phyloP scores from a whole-genome alignment of 192 early-diverging fungal species.

The Rhizophagus sp. region DNA sequence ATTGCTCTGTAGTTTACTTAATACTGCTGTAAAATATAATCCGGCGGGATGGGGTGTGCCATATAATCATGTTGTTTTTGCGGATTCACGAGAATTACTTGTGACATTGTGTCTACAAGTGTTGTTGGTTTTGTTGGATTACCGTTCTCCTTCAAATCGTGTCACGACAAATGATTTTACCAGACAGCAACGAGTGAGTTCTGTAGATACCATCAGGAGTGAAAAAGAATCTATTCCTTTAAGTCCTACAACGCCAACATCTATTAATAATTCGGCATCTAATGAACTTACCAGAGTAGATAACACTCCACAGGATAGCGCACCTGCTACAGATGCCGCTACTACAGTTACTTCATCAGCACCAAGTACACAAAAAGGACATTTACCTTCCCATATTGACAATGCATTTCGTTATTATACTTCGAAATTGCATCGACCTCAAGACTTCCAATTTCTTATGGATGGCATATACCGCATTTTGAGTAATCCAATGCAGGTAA shows the following conservation, averaged over 20 bases:
- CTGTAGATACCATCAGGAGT: neutral
- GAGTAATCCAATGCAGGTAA: constrained; percentile 71
- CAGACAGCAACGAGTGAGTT: neutral
- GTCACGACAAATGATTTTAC: neutral
- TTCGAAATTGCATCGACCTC: constrained; percentile 76
- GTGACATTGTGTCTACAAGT: constrained; percentile 71
- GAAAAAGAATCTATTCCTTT: neutral
- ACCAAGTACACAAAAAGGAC: neutral
- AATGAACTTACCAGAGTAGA: neutral
- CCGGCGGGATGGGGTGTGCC: constrained; percentile 85
- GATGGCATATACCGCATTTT: constrained; percentile 80
- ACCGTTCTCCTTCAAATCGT: constrained; percentile 45
- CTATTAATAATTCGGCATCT: neutral
- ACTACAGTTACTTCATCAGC: neutral
- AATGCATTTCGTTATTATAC: constrained; percentile 81
- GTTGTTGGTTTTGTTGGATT: constrained; percentile 72
- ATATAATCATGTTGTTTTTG: constrained; percentile 82
- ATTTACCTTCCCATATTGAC: constrained; percentile 35
- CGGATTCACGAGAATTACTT: constrained; percentile 72
- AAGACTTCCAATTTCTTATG: constrained; percentile 82
- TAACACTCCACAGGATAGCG: neutral
- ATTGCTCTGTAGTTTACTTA: constrained; percentile 83
- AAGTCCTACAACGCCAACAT: neutral
- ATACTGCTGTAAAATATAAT: constrained; percentile 81
- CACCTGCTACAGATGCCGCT: neutral